phyloP scores from a whole-genome alignment of 2,329 filamentous ascomycete genomes.

The Aspergillus intermedius region DNA sequence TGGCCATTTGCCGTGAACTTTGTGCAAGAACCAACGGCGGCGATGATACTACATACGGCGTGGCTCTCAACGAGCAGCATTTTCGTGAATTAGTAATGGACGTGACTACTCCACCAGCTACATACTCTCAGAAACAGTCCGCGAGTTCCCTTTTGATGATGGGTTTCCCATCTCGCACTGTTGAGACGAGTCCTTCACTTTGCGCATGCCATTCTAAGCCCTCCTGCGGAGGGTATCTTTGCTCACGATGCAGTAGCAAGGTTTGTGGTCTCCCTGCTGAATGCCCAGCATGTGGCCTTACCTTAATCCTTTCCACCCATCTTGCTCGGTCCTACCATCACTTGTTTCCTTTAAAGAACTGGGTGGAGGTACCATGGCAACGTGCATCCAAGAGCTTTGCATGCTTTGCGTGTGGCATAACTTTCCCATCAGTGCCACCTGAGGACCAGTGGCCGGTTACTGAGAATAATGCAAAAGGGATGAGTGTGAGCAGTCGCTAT shows the following conservation, averaged over 20 bases:
- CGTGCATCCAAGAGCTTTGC: constrained; percentile 56
- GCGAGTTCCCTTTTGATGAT: constrained; percentile 73
- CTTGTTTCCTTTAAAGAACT: constrained; percentile 82
- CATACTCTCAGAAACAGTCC: constrained; percentile 53
- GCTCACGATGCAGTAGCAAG: constrained; percentile 79
- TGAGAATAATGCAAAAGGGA: constrained; percentile 50
- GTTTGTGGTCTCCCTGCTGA: constrained; percentile 86
- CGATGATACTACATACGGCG: constrained; percentile 63
- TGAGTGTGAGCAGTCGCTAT: constrained; percentile 82
- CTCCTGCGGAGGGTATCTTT: constrained; percentile 77
- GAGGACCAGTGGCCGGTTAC: constrained; percentile 28
- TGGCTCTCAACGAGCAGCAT: constrained; percentile 81
- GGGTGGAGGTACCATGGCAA: constrained; percentile 81
- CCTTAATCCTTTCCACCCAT: constrained; percentile 89
- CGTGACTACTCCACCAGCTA: constrained; percentile 81
- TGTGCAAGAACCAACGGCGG: constrained; percentile 81
- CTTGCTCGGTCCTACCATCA: constrained; percentile 90
- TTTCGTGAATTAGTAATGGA: constrained; percentile 84
- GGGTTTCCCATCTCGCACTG: constrained; percentile 86
- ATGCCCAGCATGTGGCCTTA: constrained; percentile 85
- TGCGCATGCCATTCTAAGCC: constrained; percentile 88
- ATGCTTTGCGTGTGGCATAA: constrained; percentile 71
- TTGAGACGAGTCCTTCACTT: constrained; percentile 65
- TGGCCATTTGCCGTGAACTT: constrained; percentile 86
- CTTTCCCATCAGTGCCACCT: constrained; percentile 56